Base-by-base conservation (phyloP, 2,329 filamentous ascomycete species). In the Diaporthe eres region DNA sequence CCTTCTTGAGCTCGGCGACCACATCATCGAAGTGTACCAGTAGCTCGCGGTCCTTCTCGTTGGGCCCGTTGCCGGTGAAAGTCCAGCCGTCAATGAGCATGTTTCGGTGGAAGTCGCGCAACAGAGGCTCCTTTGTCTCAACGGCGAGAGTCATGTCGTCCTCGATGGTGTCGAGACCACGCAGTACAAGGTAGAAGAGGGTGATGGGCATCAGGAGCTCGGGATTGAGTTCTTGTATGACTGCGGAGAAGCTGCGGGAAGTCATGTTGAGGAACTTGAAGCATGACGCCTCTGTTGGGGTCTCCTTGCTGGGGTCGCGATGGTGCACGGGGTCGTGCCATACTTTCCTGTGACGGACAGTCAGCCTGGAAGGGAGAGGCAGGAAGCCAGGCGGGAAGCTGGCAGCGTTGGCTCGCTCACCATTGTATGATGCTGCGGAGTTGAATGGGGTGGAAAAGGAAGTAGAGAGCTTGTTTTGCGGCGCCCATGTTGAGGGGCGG, bases 101-200 rank as follows among this genome's bases (percentile, higher is more conserved):
- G 78, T 93, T 89, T 74, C 93, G 86, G 82, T 97, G 88, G 85
- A 99, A 99, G 63, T 93, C 89, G 77, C 96, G 92, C 77, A 99
- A 88, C 74, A 98, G 85, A 2, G 95, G 95, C 82, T 97, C 94
- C 87, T 99, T 99, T 82, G 90, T 92, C 78, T 91, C 89, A 53
- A 96, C 86, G 3, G 93, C 88, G 77, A 99, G 93, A 7, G 95
- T 98, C 92, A 98, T 98, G 85, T 99, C 97, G 88, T 99, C 97
- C 86, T 99, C 97, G 77, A 99, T 94, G n/a, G 97, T 99, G 85
- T 99, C 97, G 70, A 99, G 90, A 63, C 95, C 97, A 77, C 97
- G 94, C 73, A 99, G 90, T 72, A 95, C 91, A 39, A 99, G 91
- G 87, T 99, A 99, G 89, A 99, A 99, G 13, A 98, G 88, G 74